Percentiles rank a stretch among this genome's conserved stretches.
Evolutionary conservation across 2,329 filamentous ascomycete genomes (phyloP).

Genomic region (Ophiostoma perfectum): DNA sequence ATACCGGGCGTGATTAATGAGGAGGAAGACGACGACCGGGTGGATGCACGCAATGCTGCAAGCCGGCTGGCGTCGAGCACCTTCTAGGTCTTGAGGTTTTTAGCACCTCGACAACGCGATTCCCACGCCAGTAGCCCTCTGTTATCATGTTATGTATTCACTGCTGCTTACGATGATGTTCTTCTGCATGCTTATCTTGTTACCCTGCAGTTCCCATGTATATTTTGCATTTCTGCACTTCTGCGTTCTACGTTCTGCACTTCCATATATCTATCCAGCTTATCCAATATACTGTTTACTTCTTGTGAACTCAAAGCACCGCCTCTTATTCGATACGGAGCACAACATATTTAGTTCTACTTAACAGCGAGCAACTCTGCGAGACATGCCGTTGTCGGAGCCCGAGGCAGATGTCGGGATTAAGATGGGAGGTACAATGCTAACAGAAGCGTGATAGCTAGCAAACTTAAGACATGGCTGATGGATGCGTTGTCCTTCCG

Average conservation of each 20-base stretch:
- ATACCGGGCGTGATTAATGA: conserved; percentile 57
- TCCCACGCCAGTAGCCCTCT: too few species aligned
- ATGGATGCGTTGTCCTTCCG: too few species aligned
- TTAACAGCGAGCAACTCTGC: too few species aligned
- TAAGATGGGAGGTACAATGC: too few species aligned
- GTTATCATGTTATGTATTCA: not conserved
- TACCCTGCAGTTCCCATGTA: not conserved
- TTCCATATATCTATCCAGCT: not conserved
- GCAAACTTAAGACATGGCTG: too few species aligned
- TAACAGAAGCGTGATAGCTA: too few species aligned
- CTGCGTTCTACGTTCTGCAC: not conserved
- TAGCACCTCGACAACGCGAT: too few species aligned
- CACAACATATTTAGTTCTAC: too few species aligned
- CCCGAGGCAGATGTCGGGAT: too few species aligned
- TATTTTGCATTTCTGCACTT: not conserved
- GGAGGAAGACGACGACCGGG: conserved; percentile 85
- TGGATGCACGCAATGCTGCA: conserved; percentile 93
- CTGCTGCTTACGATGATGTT: conserved; percentile 1
- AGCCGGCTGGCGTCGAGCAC: conserved; percentile 91
- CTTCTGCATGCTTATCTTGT: not conserved
- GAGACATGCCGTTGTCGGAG: too few species aligned
- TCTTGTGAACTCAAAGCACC: not conserved
- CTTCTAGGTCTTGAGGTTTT: conserved; percentile 52
- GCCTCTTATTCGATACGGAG: too few species aligned
- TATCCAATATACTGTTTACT: not conserved